Base-by-base conservation (phyloP, 73 alveolate genomes). In the Uronychia binucleata region DNA sequence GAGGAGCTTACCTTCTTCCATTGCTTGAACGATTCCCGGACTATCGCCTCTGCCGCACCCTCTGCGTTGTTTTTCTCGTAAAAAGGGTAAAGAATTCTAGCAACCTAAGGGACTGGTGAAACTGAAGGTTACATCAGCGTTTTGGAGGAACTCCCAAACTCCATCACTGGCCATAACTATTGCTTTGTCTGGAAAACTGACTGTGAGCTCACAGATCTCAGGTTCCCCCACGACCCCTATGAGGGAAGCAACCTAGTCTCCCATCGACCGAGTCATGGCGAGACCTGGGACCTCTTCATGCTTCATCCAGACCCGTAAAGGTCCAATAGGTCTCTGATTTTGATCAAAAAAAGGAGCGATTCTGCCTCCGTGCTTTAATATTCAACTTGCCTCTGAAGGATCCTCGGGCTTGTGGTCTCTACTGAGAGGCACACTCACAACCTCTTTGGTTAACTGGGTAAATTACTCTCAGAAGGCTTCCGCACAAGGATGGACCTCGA, bases 301-400 rank as follows among this genome's bases (percentile, higher is more conserved):
- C 19, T 46, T 46, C n/a, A 85, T 35, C 93, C 93, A 90, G 30
- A 90, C 93, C 34, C 95, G 77, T 30, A 85, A 85, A 5, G 95
- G 95, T 0, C 95, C 95, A 79, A 90, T 84, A 82, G 85, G 92
- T 29, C 91, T 89, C 29, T 90, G 92, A 80, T 84, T 84, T 80
- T 90, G 92, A 90, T 90, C 95, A 75, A 84, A 78, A 85, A 81
- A 90, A 0, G 93, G 90, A 59, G 78, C 93, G 0, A 90, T 90
- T 74, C 95, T 74, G 57, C 92, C 92, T 33, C 87, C 87, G 34
- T 30, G 33, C 30, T 74, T 86, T 58, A 78, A 57, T 31, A 86
- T 86, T 35, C 92, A 29, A 74, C 77, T 87, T 86, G 74, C 82
- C 33, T 86, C 92, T 59, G 82, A 82, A 28, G 92, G 92, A 78